Evolutionary conservation across 768 basidiomycete species (phyloP), one percentile per base, ranked within the genome.

Genomic region (Phallus indusiatus): DNA sequence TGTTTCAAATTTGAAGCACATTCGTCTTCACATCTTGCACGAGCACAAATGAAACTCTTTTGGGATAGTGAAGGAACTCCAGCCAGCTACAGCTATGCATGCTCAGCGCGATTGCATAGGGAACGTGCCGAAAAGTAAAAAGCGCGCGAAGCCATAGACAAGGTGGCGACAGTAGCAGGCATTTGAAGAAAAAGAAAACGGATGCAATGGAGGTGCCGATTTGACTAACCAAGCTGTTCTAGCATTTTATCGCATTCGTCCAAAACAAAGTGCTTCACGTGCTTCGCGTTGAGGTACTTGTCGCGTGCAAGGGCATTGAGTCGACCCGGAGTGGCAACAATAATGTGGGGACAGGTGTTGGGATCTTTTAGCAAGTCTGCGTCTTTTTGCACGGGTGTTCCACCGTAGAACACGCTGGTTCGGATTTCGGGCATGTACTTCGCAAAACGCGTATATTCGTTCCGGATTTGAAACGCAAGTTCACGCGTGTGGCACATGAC

Each of bases 231-330:
- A 78, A 99, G 94, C 84, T 94, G 90, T 83, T 99, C 96, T 72
- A 99, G 88, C 93, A 99, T 97, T 84, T 99, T 99, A 82, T 99
- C 96, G 82, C 96, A 99, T 79, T 99, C 96, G 82, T 99, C 96
- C 73, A 99, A 79, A 59, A 96, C 94, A 75, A 99, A 99, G 79
- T 98, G 95, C 77, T 98, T 98, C 74, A 98, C 93, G 69, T 90
- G 86, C 75, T 90, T 90, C 64, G 90, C 90, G 70, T 96, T 92
- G 74, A 99, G 73, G 67, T 88, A 82, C 79, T 98, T 98, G 76
- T 98, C 96, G 65, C 95, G 81, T 53, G 87, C 84, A 65, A 99
- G 86, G 57, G 94, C 95, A 71, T 97, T 96, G 71, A 97, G 79
- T 61, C 96, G 88, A 67, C 96, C 96, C 53, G 96, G 96, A 16